These are phyloP conservation scores for Pseudogymnoascus sp. DNA, from an alignment of 2,329 filamentous ascomycete species.

Conservation along the genomic window DNA sequence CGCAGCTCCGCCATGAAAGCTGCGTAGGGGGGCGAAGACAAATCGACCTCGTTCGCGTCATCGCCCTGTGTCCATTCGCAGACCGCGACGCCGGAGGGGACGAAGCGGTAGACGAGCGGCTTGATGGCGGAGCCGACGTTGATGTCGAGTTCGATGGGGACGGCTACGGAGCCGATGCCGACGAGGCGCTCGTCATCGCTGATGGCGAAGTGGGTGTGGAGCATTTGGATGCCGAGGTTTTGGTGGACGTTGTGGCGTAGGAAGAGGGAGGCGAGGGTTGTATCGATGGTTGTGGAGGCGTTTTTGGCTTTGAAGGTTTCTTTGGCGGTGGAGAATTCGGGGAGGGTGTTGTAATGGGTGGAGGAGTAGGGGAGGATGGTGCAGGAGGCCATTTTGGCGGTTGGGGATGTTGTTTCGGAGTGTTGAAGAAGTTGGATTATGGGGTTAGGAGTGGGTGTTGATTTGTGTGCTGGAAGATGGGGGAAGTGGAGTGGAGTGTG, in stretches of 20 bases:
- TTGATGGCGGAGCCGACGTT: not conserved
- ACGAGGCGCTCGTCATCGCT: constrained; percentile 29
- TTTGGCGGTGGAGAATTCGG: not conserved
- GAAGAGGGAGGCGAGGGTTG: not conserved
- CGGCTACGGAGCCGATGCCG: constrained; percentile 10
- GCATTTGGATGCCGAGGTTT: constrained; percentile 22
- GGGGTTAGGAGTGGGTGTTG: not conserved
- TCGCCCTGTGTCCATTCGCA: not conserved
- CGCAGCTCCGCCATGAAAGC: not conserved
- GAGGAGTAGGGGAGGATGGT: not conserved
- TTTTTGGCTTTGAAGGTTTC: not conserved
- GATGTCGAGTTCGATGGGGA: not conserved
- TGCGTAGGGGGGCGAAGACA: not conserved
- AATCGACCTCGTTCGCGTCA: not conserved
- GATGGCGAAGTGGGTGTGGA: constrained; percentile 31
- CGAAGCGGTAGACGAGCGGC: not conserved
- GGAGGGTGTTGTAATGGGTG: not conserved
- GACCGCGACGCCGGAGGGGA: not conserved
- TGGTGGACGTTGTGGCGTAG: constrained; percentile 30
- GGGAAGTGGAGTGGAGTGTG: not conserved
- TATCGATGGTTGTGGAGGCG: not conserved
- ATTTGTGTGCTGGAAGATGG: not conserved
- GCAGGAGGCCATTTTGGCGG: not conserved
- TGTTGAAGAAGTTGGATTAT: not conserved
- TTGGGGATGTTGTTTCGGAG: not conserved